A percentile compares a stretch with the other conserved stretches of the same genome.
Conservation (phyloP, 2,329 filamentous ascomycete species). For the Lasiodiplodia sp. region DNA sequence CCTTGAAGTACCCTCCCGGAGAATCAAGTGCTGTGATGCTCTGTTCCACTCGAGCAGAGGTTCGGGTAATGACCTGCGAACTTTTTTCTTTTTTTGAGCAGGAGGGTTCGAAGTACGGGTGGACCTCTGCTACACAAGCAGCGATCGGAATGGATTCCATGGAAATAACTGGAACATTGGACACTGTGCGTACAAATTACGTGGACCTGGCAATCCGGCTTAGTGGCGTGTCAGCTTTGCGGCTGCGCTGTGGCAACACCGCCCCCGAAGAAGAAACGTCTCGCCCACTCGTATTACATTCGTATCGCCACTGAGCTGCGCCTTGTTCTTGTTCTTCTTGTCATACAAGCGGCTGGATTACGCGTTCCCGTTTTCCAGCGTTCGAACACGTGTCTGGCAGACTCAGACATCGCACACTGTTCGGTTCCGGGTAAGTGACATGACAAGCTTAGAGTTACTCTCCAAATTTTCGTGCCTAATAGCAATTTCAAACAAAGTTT, state of each 20-base stretch:
- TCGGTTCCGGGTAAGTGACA: neutral
- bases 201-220: neutral
- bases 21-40: neutral
- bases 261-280: neutral
- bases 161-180: neutral
- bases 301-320: neutral
- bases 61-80: neutral
- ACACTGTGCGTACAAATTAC: neutral
- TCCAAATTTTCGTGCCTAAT: neutral
- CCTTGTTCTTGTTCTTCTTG: neutral
- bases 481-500: neutral
- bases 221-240: neutral
- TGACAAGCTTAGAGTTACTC: neutral
- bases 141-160: neutral
- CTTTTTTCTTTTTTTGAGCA: neutral
- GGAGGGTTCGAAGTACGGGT: neutral
- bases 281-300: neutral
- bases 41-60: neutral
- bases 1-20: neutral
- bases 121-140: neutral
- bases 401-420: no score
- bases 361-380: no score
- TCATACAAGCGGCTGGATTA: no score
- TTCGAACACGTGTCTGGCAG: no score
- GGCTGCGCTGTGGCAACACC: neutral